phyloP scores from a whole-genome alignment of 805 yeast species.

The Kregervanrija fluxuum region DNA sequence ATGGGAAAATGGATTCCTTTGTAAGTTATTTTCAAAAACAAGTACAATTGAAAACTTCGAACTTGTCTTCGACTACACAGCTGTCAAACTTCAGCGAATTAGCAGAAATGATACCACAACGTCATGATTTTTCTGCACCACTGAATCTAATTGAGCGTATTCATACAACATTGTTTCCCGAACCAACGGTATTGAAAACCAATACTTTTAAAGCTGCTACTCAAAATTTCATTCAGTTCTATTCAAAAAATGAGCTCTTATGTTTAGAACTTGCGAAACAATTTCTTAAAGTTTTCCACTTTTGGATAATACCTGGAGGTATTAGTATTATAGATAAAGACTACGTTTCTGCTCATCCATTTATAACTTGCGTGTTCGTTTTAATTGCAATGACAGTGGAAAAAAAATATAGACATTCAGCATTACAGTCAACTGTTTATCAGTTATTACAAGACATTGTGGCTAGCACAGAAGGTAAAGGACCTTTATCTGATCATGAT shows the following conservation, averaged over 20 bases:
- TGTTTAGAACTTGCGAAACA: constrained; percentile 39
- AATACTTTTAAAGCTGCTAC: constrained; percentile 29
- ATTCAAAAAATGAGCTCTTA: constrained; percentile 33
- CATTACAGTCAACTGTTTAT: constrained; percentile 41
- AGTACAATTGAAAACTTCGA: neutral
- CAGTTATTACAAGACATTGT: constrained; percentile 44
- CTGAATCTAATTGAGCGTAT: constrained; percentile 24
- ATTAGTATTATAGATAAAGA: constrained; percentile 38
- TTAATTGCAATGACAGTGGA: constrained; percentile 50
- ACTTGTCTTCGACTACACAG: neutral
- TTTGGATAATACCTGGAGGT: constrained; percentile 59
- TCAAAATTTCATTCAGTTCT: constrained; percentile 40
- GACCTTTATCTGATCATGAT: constrained; percentile 50
- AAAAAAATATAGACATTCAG: constrained; percentile 40
- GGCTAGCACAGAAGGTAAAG: constrained; percentile 31
- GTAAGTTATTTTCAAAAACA: no score
- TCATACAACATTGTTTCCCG: constrained; percentile 20
- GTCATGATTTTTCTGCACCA: constrained; percentile 23
- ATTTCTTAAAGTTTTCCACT: constrained; percentile 46
- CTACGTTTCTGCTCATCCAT: constrained; percentile 45
- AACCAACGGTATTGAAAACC: constrained; percentile 11
- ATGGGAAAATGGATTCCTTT: no score
- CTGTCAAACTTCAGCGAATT: constrained; percentile 6
- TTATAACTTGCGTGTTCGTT: constrained; percentile 47
- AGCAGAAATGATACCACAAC: constrained; percentile 2